phyloP scores from a whole-genome alignment of 129 eudicot species.

The Helianthus tuberosus region DNA sequence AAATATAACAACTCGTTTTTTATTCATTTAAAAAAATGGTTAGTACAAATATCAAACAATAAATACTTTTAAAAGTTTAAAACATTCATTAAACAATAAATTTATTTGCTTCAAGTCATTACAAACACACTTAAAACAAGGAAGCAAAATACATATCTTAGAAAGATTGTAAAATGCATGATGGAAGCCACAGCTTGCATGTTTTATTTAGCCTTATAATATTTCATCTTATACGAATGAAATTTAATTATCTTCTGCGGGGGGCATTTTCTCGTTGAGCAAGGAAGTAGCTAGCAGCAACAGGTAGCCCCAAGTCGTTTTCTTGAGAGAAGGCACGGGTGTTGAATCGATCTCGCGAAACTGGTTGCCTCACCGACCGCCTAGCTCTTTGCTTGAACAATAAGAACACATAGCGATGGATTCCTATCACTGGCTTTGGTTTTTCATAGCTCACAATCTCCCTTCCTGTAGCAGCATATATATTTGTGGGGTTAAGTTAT shows the following conservation, averaged over 20 bases:
- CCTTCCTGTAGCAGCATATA: constrained; percentile 46
- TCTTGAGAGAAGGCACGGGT: constrained; percentile 64
- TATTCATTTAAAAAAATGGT: no score
- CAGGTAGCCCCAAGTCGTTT: constrained; percentile 71
- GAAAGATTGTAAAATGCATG: neutral
- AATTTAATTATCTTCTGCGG: constrained; percentile 65
- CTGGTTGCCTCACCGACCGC: constrained; percentile 66
- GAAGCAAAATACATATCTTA: constrained; percentile 15
- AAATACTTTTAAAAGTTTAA: no score
- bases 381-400: constrained; percentile 79
- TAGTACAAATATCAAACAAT: no score
- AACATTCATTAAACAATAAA: no score
- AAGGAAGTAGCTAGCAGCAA: constrained; percentile 82
- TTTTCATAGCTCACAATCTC: constrained; percentile 83
- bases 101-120: neutral
- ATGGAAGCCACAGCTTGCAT: neutral
- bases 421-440: constrained; percentile 82
- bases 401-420: constrained; percentile 79
- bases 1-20: no score
- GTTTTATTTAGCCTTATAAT: constrained; percentile 13
- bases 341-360: constrained; percentile 70
- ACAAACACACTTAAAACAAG: constrained; percentile 21
- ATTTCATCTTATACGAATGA: constrained; percentile 5
- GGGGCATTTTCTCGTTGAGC: constrained; percentile 85
- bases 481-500: no score